phyloP scores from a whole-genome alignment of 2,329 filamentous ascomycete species.

The Alternaria tenuissima region DNA sequence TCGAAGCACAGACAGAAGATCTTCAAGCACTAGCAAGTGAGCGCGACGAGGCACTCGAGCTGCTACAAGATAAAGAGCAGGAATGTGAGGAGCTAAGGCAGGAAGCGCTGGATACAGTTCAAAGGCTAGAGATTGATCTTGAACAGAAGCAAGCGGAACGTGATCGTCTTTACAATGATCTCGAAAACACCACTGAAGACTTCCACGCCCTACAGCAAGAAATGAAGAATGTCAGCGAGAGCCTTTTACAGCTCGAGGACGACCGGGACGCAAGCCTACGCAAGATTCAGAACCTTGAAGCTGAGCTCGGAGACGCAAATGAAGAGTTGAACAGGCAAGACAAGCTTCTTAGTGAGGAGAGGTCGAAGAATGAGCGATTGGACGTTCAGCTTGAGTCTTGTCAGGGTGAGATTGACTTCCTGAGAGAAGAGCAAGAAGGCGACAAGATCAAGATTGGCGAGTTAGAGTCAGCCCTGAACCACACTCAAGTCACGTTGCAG shows the following conservation, averaged over 20 bases:
- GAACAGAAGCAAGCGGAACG: slow-evolving; percentile 77
- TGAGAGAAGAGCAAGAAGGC: slow-evolving; percentile 93
- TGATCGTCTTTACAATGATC: slow-evolving; percentile 72
- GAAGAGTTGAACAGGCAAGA: slow-evolving; percentile 87
- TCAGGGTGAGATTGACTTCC: slow-evolving; percentile 91
- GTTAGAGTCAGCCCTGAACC: slow-evolving; percentile 82
- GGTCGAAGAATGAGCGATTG: slow-evolving; percentile 85
- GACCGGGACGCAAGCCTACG: slow-evolving; percentile 81
- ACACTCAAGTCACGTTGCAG: slow-evolving; percentile 78
- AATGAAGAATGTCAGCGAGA: slow-evolving; percentile 90
- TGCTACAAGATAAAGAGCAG: slow-evolving; percentile 71
- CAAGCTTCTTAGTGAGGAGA: slow-evolving; percentile 81
- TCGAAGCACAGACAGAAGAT: slow-evolving; percentile 81
- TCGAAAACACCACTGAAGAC: slow-evolving; percentile 82
- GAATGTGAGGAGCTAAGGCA: slow-evolving; percentile 62
- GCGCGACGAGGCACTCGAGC: slow-evolving; percentile 82
- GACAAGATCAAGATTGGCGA: slow-evolving; percentile 99
- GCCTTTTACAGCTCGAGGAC: slow-evolving; percentile 85
- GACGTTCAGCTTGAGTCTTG: slow-evolving; percentile 91
- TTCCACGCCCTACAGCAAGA: slow-evolving; percentile 91
- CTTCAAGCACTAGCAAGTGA: slow-evolving; percentile 80
- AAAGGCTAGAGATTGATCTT: slow-evolving; percentile 68
- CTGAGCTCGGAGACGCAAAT: slow-evolving; percentile 83
- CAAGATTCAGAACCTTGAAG: slow-evolving; percentile 82
- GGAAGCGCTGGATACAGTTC: slow-evolving; percentile 67